phyloP scores from a whole-genome alignment of 257 asterid genomes.

The Primulina huaijiensis region DNA sequence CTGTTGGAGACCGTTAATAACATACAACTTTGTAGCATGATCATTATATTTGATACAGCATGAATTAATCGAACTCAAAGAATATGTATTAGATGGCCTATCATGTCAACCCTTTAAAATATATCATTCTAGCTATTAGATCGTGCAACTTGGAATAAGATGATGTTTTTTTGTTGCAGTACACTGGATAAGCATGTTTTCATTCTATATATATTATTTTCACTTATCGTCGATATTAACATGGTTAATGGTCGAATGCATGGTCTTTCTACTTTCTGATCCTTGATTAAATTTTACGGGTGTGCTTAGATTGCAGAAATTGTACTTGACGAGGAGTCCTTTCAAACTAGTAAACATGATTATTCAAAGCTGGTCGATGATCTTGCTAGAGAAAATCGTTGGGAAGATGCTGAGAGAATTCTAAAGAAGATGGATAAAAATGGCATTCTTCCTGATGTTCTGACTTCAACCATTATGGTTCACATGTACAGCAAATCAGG shows the following conservation, averaged over 20 bases:
- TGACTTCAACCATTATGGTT: conserved; percentile 43
- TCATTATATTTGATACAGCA: not conserved
- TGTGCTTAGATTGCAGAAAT: conserved; percentile 66
- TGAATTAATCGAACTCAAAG: not conserved
- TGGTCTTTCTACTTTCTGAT: not conserved
- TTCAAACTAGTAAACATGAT: conserved; percentile 62
- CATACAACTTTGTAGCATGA: not conserved
- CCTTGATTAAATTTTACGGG: conserved; percentile 16
- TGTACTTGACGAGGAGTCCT: conserved; percentile 69
- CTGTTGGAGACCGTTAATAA: not conserved
- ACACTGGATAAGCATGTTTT: not conserved
- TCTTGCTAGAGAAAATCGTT: conserved; percentile 45
- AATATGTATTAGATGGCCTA: not conserved
- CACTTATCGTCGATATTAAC: not conserved
- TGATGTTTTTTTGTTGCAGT: not conserved
- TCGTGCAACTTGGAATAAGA: not conserved
- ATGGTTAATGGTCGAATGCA: conserved; percentile 6
- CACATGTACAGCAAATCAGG: conserved; percentile 73
- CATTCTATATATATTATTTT: too few species aligned
- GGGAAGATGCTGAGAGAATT: conserved; percentile 71
- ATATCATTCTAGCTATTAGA: not conserved
- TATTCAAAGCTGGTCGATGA: conserved; percentile 66
- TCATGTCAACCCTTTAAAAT: not conserved
- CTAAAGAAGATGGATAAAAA: conserved; percentile 64
- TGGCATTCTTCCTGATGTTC: conserved; percentile 61